A percentile compares a stretch with the other conserved stretches of the same genome.
Conservation (phyloP, 208 protist species). For the Acanthamoeba lugdunensis region DNA sequence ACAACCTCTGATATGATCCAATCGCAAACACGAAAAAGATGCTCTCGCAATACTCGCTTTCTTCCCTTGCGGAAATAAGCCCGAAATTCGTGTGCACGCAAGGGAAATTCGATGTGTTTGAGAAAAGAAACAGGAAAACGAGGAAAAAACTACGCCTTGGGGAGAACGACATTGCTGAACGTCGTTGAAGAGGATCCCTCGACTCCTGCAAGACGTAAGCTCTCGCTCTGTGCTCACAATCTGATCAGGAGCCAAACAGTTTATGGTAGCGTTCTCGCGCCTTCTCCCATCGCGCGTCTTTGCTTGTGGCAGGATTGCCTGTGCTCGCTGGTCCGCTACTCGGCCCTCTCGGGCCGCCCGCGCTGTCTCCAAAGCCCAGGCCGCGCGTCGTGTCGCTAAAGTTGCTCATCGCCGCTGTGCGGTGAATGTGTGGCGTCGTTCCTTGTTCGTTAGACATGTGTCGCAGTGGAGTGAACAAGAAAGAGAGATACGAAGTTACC, state of each 20-base stretch:
- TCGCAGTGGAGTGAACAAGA: not conserved
- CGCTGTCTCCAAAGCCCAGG: slow-evolving; percentile 16
- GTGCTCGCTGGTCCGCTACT: not conserved
- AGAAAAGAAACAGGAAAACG: too few species aligned
- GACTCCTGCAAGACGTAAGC: too few species aligned
- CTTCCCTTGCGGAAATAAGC: not conserved
- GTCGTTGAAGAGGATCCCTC: too few species aligned
- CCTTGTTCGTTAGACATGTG: not conserved
- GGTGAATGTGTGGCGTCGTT: not conserved
- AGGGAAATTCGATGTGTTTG: not conserved
- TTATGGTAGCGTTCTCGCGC: not conserved
- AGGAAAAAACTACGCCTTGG: too few species aligned
- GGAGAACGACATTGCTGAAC: too few species aligned
- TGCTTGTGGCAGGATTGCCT: not conserved
- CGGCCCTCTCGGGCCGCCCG: not conserved
- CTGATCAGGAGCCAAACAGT: not conserved
- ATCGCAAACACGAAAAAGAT: not conserved
- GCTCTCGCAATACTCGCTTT: not conserved
- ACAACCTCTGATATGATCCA: not conserved
- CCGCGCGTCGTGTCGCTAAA: slow-evolving; percentile 48
- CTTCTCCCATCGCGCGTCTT: not conserved
- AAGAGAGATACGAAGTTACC: not conserved
- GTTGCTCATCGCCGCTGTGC: not conserved
- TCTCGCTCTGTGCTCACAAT: too few species aligned
- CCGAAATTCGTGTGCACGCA: not conserved